Evolutionary conservation across 495 filamentous ascomycete species (phyloP).

Genomic region (Daldinia vernicosa): DNA sequence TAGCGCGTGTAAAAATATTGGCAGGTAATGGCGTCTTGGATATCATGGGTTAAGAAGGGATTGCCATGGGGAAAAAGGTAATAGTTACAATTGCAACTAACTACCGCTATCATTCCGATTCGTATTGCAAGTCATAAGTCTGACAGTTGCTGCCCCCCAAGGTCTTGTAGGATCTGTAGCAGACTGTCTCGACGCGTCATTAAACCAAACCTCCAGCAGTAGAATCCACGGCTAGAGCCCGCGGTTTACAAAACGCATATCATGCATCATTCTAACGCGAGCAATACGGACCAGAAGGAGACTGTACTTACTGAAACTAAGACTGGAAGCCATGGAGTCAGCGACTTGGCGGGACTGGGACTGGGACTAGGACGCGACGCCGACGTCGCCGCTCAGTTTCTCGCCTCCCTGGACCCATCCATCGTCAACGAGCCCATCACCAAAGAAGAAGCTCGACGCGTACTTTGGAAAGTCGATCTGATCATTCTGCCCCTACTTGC

Average conservation of each 20-base stretch:
- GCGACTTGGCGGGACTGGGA: background rate
- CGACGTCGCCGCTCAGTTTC: slow-evolving; percentile 15
- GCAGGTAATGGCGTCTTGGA: background rate
- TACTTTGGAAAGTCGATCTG: slow-evolving; percentile 55
- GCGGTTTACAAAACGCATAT: background rate
- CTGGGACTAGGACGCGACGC: slow-evolving; percentile 4
- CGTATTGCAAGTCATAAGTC: background rate
- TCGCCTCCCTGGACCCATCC: slow-evolving; percentile 12
- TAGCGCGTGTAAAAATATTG: background rate
- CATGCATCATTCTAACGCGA: slow-evolving; percentile 6
- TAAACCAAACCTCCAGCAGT: background rate
- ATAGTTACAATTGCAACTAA: background rate
- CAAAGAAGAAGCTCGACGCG: slow-evolving; percentile 18
- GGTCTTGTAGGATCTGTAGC: background rate
- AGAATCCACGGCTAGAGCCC: background rate
- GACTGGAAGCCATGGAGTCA: background rate
- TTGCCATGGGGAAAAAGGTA: background rate
- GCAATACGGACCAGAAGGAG: background rate
- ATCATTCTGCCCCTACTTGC: slow-evolving; percentile 59
- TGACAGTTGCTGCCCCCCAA: background rate
- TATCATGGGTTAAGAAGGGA: background rate
- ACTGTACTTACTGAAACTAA: background rate
- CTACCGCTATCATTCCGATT: background rate
- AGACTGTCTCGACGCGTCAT: background rate
- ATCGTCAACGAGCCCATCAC: slow-evolving; percentile 9